Conservation (phyloP, 225 moss, liverwort and hornwort species). For the Pseudisothecium myosuroides region DNA sequence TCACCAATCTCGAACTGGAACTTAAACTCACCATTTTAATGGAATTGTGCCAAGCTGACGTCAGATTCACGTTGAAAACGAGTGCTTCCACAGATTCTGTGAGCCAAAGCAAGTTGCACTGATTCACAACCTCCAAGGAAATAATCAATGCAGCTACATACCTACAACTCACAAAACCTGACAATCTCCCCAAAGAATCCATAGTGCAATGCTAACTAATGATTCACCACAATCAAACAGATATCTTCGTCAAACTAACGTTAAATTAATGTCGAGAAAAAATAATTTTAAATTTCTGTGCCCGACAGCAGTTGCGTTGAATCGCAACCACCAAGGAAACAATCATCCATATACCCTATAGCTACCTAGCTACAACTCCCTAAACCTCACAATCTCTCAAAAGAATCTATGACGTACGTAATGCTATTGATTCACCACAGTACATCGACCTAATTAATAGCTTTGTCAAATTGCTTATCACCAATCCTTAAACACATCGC, state of each 20-base stretch:
- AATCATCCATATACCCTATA: neutral
- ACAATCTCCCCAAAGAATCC: neutral
- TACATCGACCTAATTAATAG: neutral
- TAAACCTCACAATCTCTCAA: too few relatives aligned
- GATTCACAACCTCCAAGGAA: neutral
- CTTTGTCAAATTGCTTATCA: neutral
- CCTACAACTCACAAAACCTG: neutral
- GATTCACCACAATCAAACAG: too few relatives aligned
- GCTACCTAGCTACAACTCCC: neutral
- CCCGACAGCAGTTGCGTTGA: neutral
- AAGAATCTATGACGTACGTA: neutral
- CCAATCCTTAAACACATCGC: too few relatives aligned
- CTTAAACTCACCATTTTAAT: too few relatives aligned
- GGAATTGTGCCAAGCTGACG: too few relatives aligned
- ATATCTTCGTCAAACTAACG: neutral
- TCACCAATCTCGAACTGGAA: too few relatives aligned
- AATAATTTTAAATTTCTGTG: neutral
- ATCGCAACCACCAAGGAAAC: neutral
- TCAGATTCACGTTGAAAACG: too few relatives aligned
- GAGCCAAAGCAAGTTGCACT: too few relatives aligned
- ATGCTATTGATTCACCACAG: neutral
- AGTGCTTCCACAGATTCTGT: too few relatives aligned
- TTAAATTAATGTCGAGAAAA: neutral
- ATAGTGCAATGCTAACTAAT: neutral
- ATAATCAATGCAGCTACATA: neutral